A percentile compares a stretch with the other conserved stretches of the same genome.
These are phyloP conservation scores for Pachysandra terminalis DNA, from an alignment of 164 flowering plant genomes.

Conservation along the genomic window DNA sequence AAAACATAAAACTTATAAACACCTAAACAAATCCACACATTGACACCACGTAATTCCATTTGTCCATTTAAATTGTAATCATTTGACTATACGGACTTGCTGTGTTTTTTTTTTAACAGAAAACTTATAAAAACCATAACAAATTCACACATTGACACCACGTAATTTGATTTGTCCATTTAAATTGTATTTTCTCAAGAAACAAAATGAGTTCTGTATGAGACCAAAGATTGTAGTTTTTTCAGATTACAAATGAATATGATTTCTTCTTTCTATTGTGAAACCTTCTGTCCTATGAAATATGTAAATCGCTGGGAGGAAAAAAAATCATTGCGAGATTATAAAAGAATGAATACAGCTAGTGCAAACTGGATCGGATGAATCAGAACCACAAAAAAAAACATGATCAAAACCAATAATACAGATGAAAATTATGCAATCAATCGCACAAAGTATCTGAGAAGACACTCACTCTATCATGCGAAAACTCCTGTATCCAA, in stretches of 20 bases:
- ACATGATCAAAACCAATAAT: conserved; percentile 9
- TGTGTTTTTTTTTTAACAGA: not conserved
- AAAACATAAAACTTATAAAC: too few relatives aligned
- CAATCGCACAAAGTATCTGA: not conserved
- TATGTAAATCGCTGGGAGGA: not conserved
- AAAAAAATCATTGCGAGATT: not conserved
- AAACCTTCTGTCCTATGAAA: not conserved
- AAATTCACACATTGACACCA: too few relatives aligned
- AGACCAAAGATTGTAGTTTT: too few relatives aligned
- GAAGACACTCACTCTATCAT: conserved; percentile 5
- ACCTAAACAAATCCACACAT: too few relatives aligned
- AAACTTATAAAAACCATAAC: too few relatives aligned
- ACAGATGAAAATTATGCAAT: not conserved
- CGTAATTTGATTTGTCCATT: too few relatives aligned
- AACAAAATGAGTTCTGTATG: too few relatives aligned
- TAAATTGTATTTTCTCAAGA: too few relatives aligned
- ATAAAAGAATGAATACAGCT: not conserved
- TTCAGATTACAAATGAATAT: not conserved
- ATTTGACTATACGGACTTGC: too few relatives aligned
- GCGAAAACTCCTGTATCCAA: not conserved
- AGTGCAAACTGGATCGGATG: conserved; percentile 13
- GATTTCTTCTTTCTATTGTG: not conserved
- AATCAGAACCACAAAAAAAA: conserved; percentile 3
- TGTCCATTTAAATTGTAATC: too few relatives aligned
- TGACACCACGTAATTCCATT: too few relatives aligned